A percentile compares a stretch with the other conserved stretches of the same genome.
These are phyloP conservation scores for Pestalotiopsis sp. DNA, from an alignment of 2,329 filamentous ascomycete species.

Conservation along the genomic window DNA sequence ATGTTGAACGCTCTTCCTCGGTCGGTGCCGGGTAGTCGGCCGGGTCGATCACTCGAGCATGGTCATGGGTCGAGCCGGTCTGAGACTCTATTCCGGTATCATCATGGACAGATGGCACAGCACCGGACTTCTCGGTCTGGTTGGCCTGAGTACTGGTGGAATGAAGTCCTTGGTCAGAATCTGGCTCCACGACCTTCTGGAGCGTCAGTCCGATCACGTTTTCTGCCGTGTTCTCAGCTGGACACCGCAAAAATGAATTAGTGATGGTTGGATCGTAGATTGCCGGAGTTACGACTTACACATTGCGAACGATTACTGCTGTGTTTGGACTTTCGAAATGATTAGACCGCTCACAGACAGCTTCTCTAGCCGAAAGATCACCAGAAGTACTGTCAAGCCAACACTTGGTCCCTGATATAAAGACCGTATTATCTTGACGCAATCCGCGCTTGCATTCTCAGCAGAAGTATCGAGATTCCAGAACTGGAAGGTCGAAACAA, in stretches of 20 bases:
- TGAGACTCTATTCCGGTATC: constrained; percentile 15
- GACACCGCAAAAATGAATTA: not conserved
- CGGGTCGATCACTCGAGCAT: constrained; percentile 19
- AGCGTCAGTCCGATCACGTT: constrained; percentile 18
- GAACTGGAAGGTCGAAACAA: not conserved
- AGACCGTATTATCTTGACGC: not conserved
- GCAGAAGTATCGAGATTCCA: not conserved
- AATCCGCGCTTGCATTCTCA: not conserved
- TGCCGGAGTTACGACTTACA: not conserved
- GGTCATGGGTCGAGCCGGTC: constrained; percentile 13
- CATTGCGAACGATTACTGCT: not conserved
- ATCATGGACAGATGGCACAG: not conserved
- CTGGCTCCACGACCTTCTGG: constrained; percentile 20
- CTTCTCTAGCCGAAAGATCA: not conserved
- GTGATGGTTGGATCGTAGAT: not conserved
- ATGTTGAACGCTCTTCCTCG: constrained; percentile 43
- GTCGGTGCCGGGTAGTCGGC: constrained; percentile 41
- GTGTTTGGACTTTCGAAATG: not conserved
- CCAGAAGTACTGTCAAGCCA: not conserved
- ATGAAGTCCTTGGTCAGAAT: constrained; percentile 12
- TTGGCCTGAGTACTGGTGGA: not conserved
- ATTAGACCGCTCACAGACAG: not conserved
- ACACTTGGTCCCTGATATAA: not conserved
- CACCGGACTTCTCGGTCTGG: not conserved
- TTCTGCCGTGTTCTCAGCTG: constrained; percentile 13